Conservation (phyloP, 371 early-diverging fungal genomes). For the Mortierella sp. region DNA sequence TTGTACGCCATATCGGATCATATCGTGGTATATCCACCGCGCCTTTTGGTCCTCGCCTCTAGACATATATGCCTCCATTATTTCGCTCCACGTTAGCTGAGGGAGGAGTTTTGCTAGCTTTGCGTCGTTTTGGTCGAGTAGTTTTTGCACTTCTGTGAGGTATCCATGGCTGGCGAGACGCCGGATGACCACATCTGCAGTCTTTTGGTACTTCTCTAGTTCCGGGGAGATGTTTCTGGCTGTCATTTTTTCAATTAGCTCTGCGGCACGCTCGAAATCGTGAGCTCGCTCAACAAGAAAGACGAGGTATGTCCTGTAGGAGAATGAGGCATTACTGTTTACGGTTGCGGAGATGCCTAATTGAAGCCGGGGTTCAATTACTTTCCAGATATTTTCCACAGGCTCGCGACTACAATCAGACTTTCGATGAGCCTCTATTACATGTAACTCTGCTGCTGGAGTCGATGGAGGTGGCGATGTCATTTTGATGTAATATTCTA, state of each 20-base stretch:
- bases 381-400: slow-evolving; percentile 43
- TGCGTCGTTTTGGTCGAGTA: slow-evolving; percentile 39
- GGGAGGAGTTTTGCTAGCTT: slow-evolving; percentile 32
- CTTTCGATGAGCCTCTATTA: neutral
- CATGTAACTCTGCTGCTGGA: neutral
- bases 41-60: slow-evolving; percentile 40
- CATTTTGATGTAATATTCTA: slow-evolving; percentile 51
- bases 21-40: slow-evolving; percentile 50
- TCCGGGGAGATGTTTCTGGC: slow-evolving; percentile 38
- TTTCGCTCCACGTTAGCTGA: slow-evolving; percentile 28
- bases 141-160: slow-evolving; percentile 41
- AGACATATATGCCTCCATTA: slow-evolving; percentile 40
- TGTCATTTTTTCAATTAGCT: slow-evolving; percentile 46
- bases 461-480: slow-evolving; percentile 2
- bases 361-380: slow-evolving; percentile 33
- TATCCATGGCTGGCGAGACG: slow-evolving; percentile 30
- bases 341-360: slow-evolving; percentile 7
- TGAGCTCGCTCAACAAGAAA: slow-evolving; percentile 30
- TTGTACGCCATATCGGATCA: slow-evolving; percentile 37
- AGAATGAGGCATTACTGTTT: slow-evolving; percentile 36
- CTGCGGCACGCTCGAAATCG: slow-evolving; percentile 40
- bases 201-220: slow-evolving; percentile 39
- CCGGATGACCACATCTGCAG: slow-evolving; percentile 16
- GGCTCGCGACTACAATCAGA: slow-evolving; percentile 16
- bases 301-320: slow-evolving; percentile 42